phyloP scores from a whole-genome alignment of 768 basidiomycete species.

The Sarcodon sp. region DNA sequence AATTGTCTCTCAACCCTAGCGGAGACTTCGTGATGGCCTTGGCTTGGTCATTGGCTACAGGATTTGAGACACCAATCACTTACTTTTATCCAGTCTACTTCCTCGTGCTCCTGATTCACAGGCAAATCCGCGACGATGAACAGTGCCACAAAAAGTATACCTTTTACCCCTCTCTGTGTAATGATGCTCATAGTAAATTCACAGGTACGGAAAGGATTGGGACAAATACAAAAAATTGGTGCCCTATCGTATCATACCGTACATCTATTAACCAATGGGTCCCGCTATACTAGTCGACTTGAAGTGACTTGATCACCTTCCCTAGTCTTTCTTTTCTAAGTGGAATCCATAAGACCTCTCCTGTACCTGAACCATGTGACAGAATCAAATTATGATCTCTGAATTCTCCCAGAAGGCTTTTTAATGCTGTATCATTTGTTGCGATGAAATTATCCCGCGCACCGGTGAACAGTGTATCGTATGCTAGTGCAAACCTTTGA shows the following conservation, averaged over 20 bases:
- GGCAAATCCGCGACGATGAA: slow-evolving; percentile 87
- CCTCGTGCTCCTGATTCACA: slow-evolving; percentile 75
- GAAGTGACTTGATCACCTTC: slow-evolving; percentile 17
- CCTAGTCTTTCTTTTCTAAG: slow-evolving; percentile 63
- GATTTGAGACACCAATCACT: slow-evolving; percentile 85
- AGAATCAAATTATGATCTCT: slow-evolving; percentile 84
- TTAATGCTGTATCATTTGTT: slow-evolving; percentile 73
- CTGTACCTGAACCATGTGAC: slow-evolving; percentile 15
- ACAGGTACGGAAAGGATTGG: slow-evolving; percentile 92
- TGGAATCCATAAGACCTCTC: slow-evolving; percentile 79
- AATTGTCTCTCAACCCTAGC: slow-evolving; percentile 20
- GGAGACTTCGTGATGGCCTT: slow-evolving; percentile 83
- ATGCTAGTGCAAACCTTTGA: slow-evolving; percentile 39
- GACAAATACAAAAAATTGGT: slow-evolving; percentile 79
- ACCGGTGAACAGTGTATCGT: slow-evolving; percentile 56
- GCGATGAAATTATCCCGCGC: slow-evolving; percentile 83
- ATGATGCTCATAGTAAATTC: background rate
- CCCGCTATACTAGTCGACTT: background rate
- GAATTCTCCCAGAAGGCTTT: slow-evolving; percentile 80
- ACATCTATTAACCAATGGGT: slow-evolving; percentile 41
- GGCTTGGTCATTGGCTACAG: slow-evolving; percentile 90
- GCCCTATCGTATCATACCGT: slow-evolving; percentile 77
- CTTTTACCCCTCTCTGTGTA: background rate
- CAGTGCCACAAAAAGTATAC: slow-evolving; percentile 74
- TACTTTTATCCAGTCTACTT: slow-evolving; percentile 95